Percentiles rank a stretch among this genome's conserved stretches.
Conservation (phyloP, 306 rosid species). For the Hippophae tibetana region DNA sequence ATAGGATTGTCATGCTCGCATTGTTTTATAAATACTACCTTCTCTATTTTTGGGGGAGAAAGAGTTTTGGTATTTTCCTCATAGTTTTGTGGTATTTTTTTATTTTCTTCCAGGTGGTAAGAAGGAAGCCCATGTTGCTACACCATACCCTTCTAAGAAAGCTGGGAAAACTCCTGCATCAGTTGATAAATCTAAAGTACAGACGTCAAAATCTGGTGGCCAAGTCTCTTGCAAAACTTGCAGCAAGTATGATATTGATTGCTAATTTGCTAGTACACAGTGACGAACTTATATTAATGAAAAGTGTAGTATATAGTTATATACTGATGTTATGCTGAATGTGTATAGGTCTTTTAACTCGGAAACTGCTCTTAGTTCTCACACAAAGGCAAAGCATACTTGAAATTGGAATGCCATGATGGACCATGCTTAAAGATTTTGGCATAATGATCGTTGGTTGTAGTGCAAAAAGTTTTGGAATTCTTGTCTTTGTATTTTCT, state of each 20-base stretch:
- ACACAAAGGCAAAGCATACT: slow-evolving; percentile 69
- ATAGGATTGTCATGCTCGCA: too few relatives aligned
- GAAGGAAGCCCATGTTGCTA: slow-evolving; percentile 52
- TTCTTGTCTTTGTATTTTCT: too few relatives aligned
- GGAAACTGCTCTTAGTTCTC: slow-evolving; percentile 59
- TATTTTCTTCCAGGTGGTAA: slow-evolving; percentile 37
- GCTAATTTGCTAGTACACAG: too few relatives aligned
- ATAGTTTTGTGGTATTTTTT: background rate
- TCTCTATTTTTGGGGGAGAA: too few relatives aligned
- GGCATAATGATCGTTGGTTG: too few relatives aligned
- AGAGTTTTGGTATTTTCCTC: background rate
- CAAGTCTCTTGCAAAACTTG: slow-evolving; percentile 49
- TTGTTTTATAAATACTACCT: too few relatives aligned
- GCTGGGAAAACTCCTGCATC: slow-evolving; percentile 43
- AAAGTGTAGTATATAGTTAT: too few relatives aligned
- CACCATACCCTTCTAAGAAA: slow-evolving; percentile 82
- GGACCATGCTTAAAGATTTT: too few relatives aligned
- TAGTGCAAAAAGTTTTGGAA: too few relatives aligned
- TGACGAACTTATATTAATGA: too few relatives aligned
- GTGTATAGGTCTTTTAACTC: slow-evolving; percentile 42
- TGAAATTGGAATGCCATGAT: slow-evolving; percentile 8
- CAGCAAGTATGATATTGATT: slow-evolving; percentile 25
- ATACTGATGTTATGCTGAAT: background rate
- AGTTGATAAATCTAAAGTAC: slow-evolving; percentile 26
- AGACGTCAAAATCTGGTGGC: slow-evolving; percentile 65